Conservation (phyloP, 2,329 filamentous ascomycete species). For the Curvularia hawaiiensis region DNA sequence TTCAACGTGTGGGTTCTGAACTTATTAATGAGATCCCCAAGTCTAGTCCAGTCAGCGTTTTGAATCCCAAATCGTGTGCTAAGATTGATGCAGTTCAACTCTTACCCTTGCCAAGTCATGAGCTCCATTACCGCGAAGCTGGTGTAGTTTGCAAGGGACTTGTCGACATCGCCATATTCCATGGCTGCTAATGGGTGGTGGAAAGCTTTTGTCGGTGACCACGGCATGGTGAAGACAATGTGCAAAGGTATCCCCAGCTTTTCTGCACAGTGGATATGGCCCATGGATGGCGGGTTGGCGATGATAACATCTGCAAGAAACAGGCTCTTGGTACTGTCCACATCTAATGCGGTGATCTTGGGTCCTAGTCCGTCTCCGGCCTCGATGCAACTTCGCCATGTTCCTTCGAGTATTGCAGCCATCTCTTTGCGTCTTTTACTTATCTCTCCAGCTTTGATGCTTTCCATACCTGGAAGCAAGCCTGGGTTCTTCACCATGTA, state of each 20-base stretch:
- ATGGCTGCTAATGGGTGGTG: constrained; percentile 59
- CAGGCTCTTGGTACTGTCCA: constrained; percentile 48
- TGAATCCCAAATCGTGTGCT: background rate
- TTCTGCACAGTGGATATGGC: constrained; percentile 69
- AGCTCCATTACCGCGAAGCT: constrained; percentile 56
- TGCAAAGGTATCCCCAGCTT: constrained; percentile 74
- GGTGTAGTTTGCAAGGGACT: constrained; percentile 50
- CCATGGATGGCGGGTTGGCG: constrained; percentile 34
- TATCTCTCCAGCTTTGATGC: constrained; percentile 40
- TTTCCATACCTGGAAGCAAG: constrained; percentile 39
- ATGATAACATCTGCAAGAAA: constrained; percentile 71
- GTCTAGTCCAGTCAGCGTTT: constrained; percentile 10
- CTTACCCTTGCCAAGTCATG: constrained; percentile 56
- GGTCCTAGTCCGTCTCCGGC: constrained; percentile 41
- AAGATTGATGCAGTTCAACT: background rate
- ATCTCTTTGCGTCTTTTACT: constrained; percentile 39
- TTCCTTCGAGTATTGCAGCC: constrained; percentile 38
- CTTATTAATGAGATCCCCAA: constrained; percentile 56
- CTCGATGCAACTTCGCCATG: constrained; percentile 47
- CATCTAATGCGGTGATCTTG: constrained; percentile 16
- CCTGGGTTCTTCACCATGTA: constrained; percentile 59
- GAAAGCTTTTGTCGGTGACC: constrained; percentile 53
- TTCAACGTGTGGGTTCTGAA: constrained; percentile 49
- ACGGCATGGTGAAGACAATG: constrained; percentile 81
- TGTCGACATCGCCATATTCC: constrained; percentile 43